A percentile compares a stretch with the other conserved stretches of the same genome.
These are phyloP conservation scores for Boletus semigastroideus DNA, from an alignment of 1,284 basidiomycete genomes.

Conservation along the genomic window DNA sequence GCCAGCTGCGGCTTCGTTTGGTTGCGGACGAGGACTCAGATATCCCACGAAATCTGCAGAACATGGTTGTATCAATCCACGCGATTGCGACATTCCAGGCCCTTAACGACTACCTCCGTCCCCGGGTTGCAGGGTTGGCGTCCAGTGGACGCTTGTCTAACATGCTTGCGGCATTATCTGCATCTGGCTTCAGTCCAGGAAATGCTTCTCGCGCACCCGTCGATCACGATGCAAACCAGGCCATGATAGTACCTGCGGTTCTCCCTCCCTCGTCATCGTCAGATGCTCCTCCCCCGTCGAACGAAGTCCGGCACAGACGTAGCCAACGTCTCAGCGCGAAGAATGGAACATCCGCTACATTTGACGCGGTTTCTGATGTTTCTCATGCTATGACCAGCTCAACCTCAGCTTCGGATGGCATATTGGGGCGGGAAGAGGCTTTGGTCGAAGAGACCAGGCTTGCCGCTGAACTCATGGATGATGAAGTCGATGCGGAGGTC, in stretches of 20 bases:
- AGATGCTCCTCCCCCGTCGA: conserved; percentile 33
- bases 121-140: conserved; percentile 78
- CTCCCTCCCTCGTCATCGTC: conserved; percentile 23
- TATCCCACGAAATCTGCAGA: conserved; percentile 80
- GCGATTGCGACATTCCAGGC: conserved; percentile 96
- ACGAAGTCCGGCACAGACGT: conserved; percentile 60
- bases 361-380: conserved; percentile 20
- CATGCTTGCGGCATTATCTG: conserved; percentile 88
- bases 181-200: conserved; percentile 62
- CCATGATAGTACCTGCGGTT: conserved; percentile 29
- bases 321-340: conserved; percentile 84
- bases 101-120: conserved; percentile 90
- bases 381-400: conserved; percentile 21
- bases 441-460: conserved; percentile 63
- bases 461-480: conserved; percentile 72
- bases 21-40: conserved; percentile 85
- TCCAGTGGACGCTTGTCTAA: conserved; percentile 72
- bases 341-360: conserved; percentile 37
- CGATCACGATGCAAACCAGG: conserved; percentile 23
- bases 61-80: conserved; percentile 93
- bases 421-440: conserved; percentile 44
- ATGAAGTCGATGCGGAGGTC: conserved; percentile 77
- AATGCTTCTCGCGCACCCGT: conserved; percentile 27
- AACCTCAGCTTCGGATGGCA: conserved; percentile 18
- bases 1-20: conserved; percentile 85